Evolutionary conservation across 331 rosid species (phyloP).

Genomic region (Rhamnella rubrinervis): DNA sequence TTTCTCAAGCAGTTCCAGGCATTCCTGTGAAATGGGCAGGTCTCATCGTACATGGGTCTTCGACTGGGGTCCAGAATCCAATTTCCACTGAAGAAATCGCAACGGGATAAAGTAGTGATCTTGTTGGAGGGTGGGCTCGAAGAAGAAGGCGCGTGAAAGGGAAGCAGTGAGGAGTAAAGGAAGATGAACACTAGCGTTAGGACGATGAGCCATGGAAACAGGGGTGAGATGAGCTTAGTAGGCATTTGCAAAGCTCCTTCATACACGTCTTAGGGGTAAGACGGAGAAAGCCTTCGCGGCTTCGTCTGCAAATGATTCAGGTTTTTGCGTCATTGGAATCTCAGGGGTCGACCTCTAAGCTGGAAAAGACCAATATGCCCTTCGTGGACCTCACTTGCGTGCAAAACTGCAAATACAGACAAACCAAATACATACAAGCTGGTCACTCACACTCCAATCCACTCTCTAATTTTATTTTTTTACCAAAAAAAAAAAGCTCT

Average conservation of each 20-base stretch:
- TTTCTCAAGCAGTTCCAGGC: conserved; percentile 92
- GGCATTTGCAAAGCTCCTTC: conserved; percentile 41
- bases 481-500: no score
- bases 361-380: no score
- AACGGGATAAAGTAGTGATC: conserved; percentile 32
- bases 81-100: conserved; percentile 55
- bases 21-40: conserved; percentile 84
- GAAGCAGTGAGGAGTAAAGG: conserved; percentile 46
- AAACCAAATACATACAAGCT: no score
- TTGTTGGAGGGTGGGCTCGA: conserved; percentile 16
- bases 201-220: conserved; percentile 60
- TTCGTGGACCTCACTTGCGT: no score
- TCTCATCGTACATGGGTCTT: conserved; percentile 66
- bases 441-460: background rate
- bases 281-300: no score
- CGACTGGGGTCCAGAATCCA: conserved; percentile 65
- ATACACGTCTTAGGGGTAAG: background rate
- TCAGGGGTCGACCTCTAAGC: no score
- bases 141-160: conserved; percentile 25
- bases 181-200: conserved; percentile 46
- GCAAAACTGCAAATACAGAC: no score
- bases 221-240: conserved; percentile 52
- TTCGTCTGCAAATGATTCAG: no score
- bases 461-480: no score
- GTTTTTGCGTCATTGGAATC: no score